A percentile compares a stretch with the other conserved stretches of the same genome.
These are phyloP conservation scores for Verticillium dahliae DNA, from an alignment of 2,329 filamentous ascomycete species.

Conservation along the genomic window DNA sequence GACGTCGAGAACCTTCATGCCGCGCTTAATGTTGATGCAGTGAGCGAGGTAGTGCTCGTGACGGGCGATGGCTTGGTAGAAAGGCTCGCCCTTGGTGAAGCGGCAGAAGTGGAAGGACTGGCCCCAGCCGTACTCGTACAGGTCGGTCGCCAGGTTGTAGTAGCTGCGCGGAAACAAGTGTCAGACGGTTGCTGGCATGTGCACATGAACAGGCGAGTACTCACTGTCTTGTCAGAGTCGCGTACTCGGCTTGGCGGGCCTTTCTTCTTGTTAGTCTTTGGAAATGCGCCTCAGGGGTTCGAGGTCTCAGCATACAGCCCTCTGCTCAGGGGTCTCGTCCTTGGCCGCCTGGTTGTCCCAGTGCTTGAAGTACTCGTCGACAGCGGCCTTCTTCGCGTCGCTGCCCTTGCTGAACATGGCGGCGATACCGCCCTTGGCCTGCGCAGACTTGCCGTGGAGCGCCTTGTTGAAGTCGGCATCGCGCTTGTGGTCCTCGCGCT, in stretches of 20 bases:
- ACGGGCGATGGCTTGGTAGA: slow-evolving; percentile 81
- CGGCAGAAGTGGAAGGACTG: slow-evolving; percentile 94
- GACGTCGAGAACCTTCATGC: slow-evolving; percentile 86
- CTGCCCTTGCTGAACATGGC: slow-evolving; percentile 76
- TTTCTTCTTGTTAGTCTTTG: slow-evolving; percentile 23
- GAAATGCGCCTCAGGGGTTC: not conserved
- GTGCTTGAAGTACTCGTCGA: slow-evolving; percentile 86
- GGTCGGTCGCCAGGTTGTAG: slow-evolving; percentile 85
- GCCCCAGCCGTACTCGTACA: slow-evolving; percentile 94
- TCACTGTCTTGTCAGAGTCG: slow-evolving; percentile 80
- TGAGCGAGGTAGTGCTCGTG: slow-evolving; percentile 94
- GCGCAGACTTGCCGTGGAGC: slow-evolving; percentile 68
- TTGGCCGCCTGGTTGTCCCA: slow-evolving; percentile 74
- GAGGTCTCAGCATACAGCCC: slow-evolving; percentile 51
- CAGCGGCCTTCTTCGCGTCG: slow-evolving; percentile 64
- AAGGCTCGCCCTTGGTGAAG: slow-evolving; percentile 76
- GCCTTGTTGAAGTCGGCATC: slow-evolving; percentile 90
- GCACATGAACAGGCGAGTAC: slow-evolving; percentile 21
- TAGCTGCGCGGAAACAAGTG: slow-evolving; percentile 47
- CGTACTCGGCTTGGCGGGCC: slow-evolving; percentile 76
- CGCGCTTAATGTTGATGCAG: slow-evolving; percentile 71
- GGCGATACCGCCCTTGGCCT: slow-evolving; percentile 64
- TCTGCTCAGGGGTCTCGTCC: slow-evolving; percentile 66
- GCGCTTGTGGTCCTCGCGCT: slow-evolving; percentile 74
- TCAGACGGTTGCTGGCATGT: not conserved